A percentile compares a stretch with the other conserved stretches of the same genome.
These are phyloP conservation scores for Lactifluus volemus DNA, from an alignment of 768 basidiomycete genomes.

Conservation along the genomic window DNA sequence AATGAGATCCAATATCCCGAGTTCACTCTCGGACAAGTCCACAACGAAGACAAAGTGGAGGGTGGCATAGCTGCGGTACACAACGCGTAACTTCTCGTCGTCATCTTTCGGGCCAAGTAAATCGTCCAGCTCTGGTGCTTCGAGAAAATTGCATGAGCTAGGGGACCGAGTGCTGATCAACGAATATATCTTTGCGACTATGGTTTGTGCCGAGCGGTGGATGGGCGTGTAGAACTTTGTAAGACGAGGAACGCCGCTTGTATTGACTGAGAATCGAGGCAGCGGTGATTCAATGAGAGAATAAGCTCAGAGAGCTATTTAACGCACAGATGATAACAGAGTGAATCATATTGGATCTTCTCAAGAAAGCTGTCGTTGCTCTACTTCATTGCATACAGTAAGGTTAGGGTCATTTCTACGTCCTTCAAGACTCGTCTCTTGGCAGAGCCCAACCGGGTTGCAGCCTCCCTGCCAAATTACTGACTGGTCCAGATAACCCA, in stretches of 20 bases:
- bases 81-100: conserved; percentile 66
- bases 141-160: conserved; percentile 91
- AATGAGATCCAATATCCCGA: conserved; percentile 92
- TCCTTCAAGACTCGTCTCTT: conserved; percentile 39
- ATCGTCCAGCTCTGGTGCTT: conserved; percentile 78
- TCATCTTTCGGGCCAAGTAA: conserved; percentile 50
- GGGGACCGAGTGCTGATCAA: conserved; percentile 76
- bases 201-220: conserved; percentile 53
- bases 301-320: not conserved
- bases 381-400: conserved; percentile 1
- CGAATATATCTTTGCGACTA: conserved; percentile 85
- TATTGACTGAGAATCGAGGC: conserved; percentile 61
- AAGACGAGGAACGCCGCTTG: conserved; percentile 75
- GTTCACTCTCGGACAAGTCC: conserved; percentile 91
- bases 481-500: conserved; percentile 84
- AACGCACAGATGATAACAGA: conserved; percentile 20
- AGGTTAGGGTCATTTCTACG: conserved; percentile 1
- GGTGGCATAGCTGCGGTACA: conserved; percentile 94
- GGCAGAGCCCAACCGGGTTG: conserved; percentile 69
- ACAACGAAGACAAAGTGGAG: conserved; percentile 97
- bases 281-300: conserved; percentile 1
- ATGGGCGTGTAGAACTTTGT: conserved; percentile 86
- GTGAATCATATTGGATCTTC: conserved; percentile 15
- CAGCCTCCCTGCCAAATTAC: conserved; percentile 80
- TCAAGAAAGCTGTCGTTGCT: not conserved